phyloP scores from a whole-genome alignment of 1,139 yeast genomes.

The Scheffersomyces insectosa region DNA sequence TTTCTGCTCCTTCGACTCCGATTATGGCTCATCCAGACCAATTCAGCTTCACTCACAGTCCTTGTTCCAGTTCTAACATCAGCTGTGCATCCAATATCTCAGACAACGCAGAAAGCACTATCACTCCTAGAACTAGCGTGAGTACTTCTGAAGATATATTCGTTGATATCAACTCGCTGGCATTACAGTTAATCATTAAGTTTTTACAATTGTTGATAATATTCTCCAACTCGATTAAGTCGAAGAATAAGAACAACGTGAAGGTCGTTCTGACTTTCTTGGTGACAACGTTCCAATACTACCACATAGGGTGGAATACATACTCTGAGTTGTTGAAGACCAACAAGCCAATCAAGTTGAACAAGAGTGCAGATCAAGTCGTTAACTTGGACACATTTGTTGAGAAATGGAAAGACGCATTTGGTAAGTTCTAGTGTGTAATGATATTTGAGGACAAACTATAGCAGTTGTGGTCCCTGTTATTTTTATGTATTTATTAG shows the following conservation, averaged over 20 bases:
- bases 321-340: slow-evolving; percentile 32
- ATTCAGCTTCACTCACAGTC: slow-evolving; percentile 9
- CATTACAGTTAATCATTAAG: slow-evolving; percentile 28
- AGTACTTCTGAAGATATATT: neutral
- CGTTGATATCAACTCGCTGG: slow-evolving; percentile 22
- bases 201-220: slow-evolving; percentile 39
- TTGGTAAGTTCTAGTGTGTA: slow-evolving; percentile 12
- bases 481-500: neutral
- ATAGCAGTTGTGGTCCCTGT: neutral
- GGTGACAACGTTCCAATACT: slow-evolving; percentile 36
- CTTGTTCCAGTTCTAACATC: slow-evolving; percentile 4
- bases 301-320: slow-evolving; percentile 48
- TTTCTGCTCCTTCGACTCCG: slow-evolving; percentile 49
- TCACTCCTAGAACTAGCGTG: slow-evolving; percentile 4
- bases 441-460: neutral
- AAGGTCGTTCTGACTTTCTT: slow-evolving; percentile 38
- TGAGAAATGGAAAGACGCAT: slow-evolving; percentile 39
- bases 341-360: slow-evolving; percentile 41
- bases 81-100: neutral
- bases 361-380: slow-evolving; percentile 34
- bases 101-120: slow-evolving; percentile 6
- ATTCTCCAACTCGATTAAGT: slow-evolving; percentile 38
- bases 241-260: slow-evolving; percentile 30
- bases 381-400: slow-evolving; percentile 39
- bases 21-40: slow-evolving; percentile 22